Evolutionary conservation across 2,329 filamentous ascomycete species (phyloP).

Genomic region (Mollisiaceae sp.): DNA sequence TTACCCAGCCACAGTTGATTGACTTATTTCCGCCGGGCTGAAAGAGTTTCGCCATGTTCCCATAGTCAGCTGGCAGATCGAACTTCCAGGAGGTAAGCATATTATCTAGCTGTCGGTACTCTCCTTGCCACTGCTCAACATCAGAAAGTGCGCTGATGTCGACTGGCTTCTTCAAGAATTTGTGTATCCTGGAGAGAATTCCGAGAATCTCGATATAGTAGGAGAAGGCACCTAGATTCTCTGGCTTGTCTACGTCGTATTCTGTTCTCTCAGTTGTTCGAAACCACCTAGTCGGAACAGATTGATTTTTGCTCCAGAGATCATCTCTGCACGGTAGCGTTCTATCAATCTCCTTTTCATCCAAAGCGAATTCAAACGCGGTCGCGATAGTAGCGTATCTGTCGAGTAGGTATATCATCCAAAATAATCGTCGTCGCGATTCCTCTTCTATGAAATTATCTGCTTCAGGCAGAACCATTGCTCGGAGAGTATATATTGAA

Average conservation of each 20-base stretch:
- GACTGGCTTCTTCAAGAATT: constrained; percentile 86
- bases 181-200: constrained; percentile 85
- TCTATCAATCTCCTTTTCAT: constrained; percentile 88
- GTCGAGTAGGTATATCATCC: constrained; percentile 92
- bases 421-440: constrained; percentile 81
- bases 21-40: constrained; percentile 70
- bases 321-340: constrained; percentile 87
- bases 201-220: constrained; percentile 91
- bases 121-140: constrained; percentile 87
- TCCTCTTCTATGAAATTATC: constrained; percentile 91
- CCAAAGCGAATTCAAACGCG: constrained; percentile 87
- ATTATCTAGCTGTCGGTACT: constrained; percentile 84
- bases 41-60: constrained; percentile 81
- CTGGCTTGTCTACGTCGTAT: constrained; percentile 69
- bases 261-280: constrained; percentile 59
- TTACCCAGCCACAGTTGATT: constrained; percentile 83
- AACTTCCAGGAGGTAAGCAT: constrained; percentile 84
- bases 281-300: constrained; percentile 86
- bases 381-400: constrained; percentile 90
- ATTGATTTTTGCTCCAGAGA: constrained; percentile 81
- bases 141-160: constrained; percentile 85
- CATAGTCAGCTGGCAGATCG: constrained; percentile 80
- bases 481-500: constrained; percentile 87
- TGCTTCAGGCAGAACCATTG: constrained; percentile 82
- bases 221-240: constrained; percentile 85